Conservation (phyloP, 768 basidiomycete species). For the Chiua virens region DNA sequence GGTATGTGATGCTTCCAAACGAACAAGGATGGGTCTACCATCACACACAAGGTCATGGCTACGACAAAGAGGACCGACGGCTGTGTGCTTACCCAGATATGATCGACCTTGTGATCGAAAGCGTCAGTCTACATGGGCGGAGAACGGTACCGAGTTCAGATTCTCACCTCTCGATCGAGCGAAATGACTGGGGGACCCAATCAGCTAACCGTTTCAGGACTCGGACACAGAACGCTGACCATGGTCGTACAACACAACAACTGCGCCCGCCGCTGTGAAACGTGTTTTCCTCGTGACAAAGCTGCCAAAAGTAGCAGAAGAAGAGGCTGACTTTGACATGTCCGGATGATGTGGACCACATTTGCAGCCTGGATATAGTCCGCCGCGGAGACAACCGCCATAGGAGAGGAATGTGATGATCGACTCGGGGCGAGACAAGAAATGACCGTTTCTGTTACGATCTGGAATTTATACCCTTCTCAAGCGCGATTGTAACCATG, state of each 20-base stretch:
- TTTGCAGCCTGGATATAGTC: constrained; percentile 2
- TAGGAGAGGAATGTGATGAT: not conserved
- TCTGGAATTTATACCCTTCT: constrained; percentile 1
- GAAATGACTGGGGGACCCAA: constrained; percentile 8
- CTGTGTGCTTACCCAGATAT: constrained; percentile 17
- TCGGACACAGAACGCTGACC: not conserved
- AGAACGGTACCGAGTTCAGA: not conserved
- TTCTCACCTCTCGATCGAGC: constrained; percentile 15
- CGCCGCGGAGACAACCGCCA: not conserved
- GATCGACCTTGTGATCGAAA: constrained; percentile 5
- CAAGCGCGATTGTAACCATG: not conserved
- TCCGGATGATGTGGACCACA: constrained; percentile 2
- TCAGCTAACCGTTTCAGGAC: not conserved
- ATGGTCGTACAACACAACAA: constrained; percentile 21
- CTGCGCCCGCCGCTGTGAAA: constrained; percentile 6
- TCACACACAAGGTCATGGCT: not conserved
- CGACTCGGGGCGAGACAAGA: not conserved
- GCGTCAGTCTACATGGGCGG: not conserved
- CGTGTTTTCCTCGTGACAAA: not conserved
- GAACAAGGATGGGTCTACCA: constrained; percentile 2
- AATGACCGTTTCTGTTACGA: not conserved
- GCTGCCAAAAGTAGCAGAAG: not conserved
- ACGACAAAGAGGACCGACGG: not conserved
- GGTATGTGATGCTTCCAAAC: constrained; percentile 20
- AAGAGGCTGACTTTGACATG: constrained; percentile 11